Percentiles rank a stretch among this genome's conserved stretches.
Evolutionary conservation across 768 basidiomycete genomes (phyloP).

Genomic region (Pleurotus platypus): DNA sequence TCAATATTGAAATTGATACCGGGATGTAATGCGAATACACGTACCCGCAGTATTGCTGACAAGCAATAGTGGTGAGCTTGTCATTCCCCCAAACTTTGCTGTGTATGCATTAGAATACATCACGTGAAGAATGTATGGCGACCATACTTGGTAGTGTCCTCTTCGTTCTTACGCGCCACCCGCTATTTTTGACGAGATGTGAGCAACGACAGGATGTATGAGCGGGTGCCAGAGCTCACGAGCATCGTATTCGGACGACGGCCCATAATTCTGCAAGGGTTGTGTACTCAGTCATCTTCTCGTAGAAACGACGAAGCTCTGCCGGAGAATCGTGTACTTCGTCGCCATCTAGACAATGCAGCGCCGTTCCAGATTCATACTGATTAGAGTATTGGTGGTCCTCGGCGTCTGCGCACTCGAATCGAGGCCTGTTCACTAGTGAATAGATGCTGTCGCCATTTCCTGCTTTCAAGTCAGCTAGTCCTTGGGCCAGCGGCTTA

Average conservation of each 20-base stretch:
- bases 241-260: slow-evolving; percentile 22
- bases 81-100: slow-evolving; percentile 26
- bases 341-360: slow-evolving; percentile 33
- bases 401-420: slow-evolving; percentile 27
- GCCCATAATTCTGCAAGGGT: slow-evolving; percentile 30
- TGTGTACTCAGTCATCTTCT: slow-evolving; percentile 18
- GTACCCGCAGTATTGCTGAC: slow-evolving; percentile 19
- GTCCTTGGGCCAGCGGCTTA: slow-evolving; percentile 27
- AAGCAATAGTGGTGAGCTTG: slow-evolving; percentile 27
- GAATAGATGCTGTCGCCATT: slow-evolving; percentile 24
- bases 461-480: slow-evolving; percentile 30
- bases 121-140: neutral
- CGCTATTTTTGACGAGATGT: slow-evolving; percentile 10
- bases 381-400: neutral
- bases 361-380: slow-evolving; percentile 15
- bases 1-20: neutral
- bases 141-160: slow-evolving; percentile 18
- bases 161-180: slow-evolving; percentile 20
- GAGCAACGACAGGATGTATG: neutral
- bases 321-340: slow-evolving; percentile 22
- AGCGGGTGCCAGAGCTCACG: slow-evolving; percentile 18
- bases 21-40: neutral
- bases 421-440: slow-evolving; percentile 13
- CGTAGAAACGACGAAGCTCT: slow-evolving; percentile 24
- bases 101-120: neutral